Percentiles rank a stretch among this genome's conserved stretches.
Conservation (phyloP, 352 stramenopile genomes). For the Aphanomyces invadans region DNA sequence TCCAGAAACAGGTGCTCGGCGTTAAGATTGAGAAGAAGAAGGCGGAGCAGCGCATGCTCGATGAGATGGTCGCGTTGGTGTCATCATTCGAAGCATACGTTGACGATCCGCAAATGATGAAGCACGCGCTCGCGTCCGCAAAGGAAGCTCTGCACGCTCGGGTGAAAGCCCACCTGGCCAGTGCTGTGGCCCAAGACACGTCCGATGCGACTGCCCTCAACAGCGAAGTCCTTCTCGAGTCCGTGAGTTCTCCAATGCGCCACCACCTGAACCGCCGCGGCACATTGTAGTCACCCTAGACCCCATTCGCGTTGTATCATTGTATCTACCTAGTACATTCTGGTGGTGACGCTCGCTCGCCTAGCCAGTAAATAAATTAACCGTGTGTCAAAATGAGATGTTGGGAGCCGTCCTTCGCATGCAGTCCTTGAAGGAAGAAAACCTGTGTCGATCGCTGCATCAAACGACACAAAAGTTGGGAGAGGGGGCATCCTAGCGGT, state of each 20-base stretch:
- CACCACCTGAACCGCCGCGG: conserved; percentile 13
- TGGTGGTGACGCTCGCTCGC: neutral
- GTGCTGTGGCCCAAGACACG: conserved; percentile 9
- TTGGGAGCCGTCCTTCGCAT: too few species aligned
- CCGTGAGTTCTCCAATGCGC: neutral
- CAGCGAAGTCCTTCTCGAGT: conserved; percentile 21
- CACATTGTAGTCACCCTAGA: neutral
- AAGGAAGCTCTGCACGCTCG: conserved; percentile 16
- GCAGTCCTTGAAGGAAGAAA: too few species aligned
- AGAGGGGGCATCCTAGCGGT: neutral
- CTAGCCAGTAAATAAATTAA: neutral
- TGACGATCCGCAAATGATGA: conserved; percentile 32
- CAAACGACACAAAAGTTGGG: neutral
- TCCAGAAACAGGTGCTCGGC: conserved; percentile 72
- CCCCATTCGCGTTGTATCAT: neutral
- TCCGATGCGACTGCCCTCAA: conserved; percentile 20
- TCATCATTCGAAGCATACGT: conserved; percentile 64
- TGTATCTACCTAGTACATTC: neutral
- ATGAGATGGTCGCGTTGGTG: conserved; percentile 58
- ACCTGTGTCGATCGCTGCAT: neutral
- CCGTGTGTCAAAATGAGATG: neutral
- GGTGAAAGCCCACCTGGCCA: conserved; percentile 14
- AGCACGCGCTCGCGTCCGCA: neutral
- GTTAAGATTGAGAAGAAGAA: conserved; percentile 64
- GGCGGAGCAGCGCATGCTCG: conserved; percentile 63